Evolutionary conservation across 176 grass and related monocot genomes (phyloP).

Genomic region (Otatea glauca): DNA sequence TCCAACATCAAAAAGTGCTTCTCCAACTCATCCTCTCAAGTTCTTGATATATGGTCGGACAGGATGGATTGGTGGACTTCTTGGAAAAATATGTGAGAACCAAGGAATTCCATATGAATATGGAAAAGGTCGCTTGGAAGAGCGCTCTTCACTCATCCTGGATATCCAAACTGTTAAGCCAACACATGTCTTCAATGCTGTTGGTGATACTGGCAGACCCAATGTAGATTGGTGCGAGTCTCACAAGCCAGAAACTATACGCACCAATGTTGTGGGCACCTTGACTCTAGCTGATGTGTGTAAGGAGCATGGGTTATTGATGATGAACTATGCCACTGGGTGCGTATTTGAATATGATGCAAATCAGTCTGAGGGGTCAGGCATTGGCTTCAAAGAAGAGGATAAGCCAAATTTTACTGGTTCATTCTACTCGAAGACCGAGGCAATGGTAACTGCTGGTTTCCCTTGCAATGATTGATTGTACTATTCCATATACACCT

Average conservation of each 20-base stretch:
- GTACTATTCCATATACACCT: constrained; percentile 11
- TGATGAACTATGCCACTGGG: constrained; percentile 85
- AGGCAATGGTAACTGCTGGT: constrained; percentile 68
- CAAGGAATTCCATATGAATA: constrained; percentile 72
- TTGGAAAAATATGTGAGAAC: constrained; percentile 88
- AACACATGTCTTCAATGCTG: constrained; percentile 89
- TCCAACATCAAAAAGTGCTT: constrained; percentile 48
- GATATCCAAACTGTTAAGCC: constrained; percentile 76
- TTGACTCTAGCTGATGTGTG: constrained; percentile 73
- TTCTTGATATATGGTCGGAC: constrained; percentile 83
- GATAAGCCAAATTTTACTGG: constrained; percentile 76
- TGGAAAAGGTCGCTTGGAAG: constrained; percentile 74
- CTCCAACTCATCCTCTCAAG: constrained; percentile 46
- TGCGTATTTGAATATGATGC: constrained; percentile 88
- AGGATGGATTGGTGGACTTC: constrained; percentile 85
- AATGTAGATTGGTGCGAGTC: constrained; percentile 92
- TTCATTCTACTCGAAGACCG: constrained; percentile 84
- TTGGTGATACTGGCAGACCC: constrained; percentile 78
- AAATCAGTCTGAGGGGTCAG: constrained; percentile 70
- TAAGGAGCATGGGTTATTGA: constrained; percentile 65
- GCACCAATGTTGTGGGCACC: constrained; percentile 77
- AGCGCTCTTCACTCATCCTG: constrained; percentile 57
- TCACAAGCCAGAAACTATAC: constrained; percentile 79
- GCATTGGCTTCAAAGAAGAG: constrained; percentile 80
- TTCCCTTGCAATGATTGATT: neutral